Percentiles rank a stretch among this genome's conserved stretches.
Conservation (phyloP, 176 grass and related monocot genomes). For the Eremochloa ophiuroides region DNA sequence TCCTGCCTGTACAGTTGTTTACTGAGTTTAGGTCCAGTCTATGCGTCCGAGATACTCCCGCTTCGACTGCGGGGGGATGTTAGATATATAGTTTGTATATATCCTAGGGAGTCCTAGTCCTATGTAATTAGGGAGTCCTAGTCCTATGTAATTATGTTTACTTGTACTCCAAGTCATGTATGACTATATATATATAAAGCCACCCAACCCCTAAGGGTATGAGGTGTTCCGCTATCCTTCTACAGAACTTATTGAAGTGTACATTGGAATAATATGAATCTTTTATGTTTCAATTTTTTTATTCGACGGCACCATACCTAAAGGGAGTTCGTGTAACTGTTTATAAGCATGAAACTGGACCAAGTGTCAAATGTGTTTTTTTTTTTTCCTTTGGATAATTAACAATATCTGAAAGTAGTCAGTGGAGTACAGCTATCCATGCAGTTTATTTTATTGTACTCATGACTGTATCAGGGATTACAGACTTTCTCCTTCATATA, state of each 20-base stretch:
- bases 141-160: too few species aligned
- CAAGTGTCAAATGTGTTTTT: background rate
- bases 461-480: background rate
- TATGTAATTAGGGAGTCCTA: too few species aligned
- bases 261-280: background rate
- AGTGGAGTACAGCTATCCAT: background rate
- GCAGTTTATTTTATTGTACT: background rate
- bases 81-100: too few species aligned
- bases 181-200: too few species aligned
- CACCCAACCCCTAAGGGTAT: too few species aligned
- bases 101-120: too few species aligned
- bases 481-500: constrained; percentile 14
- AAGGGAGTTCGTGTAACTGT: constrained; percentile 1
- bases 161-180: too few species aligned
- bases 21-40: too few species aligned
- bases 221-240: too few species aligned
- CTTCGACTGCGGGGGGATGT: too few species aligned
- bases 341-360: background rate
- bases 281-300: constrained; percentile 10
- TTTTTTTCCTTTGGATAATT: background rate
- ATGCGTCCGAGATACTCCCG: too few species aligned
- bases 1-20: too few species aligned
- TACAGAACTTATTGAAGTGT: background rate
- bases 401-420: background rate
- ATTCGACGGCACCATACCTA: background rate